Evolutionary conservation across 2,329 filamentous ascomycete genomes (phyloP).

Genomic region (Chaetothyriales sp.): DNA sequence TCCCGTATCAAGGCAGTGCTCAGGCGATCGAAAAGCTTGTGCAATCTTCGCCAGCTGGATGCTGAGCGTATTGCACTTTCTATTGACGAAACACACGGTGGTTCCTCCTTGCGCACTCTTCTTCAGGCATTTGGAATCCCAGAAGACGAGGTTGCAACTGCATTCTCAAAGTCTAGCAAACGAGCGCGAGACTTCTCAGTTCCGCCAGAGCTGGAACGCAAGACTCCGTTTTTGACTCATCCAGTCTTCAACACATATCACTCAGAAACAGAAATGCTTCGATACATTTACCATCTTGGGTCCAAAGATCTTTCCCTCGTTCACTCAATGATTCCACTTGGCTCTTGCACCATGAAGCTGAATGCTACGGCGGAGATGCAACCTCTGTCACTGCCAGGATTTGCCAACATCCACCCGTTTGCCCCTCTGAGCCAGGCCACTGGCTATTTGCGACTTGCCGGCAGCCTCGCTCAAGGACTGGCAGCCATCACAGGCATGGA

Average conservation of each 20-base stretch:
- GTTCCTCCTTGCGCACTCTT: constrained; percentile 17
- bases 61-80: constrained; percentile 54
- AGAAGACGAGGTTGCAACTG: constrained; percentile 21
- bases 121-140: constrained; percentile 23
- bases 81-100: constrained; percentile 51
- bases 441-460: constrained; percentile 57
- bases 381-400: constrained; percentile 61
- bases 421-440: constrained; percentile 46
- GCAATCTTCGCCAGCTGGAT: constrained; percentile 48
- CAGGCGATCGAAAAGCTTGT: constrained; percentile 24
- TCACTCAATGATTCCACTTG: constrained; percentile 94
- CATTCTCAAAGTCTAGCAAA: background rate
- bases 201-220: constrained; percentile 44
- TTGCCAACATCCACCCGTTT: constrained; percentile 70
- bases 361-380: constrained; percentile 91
- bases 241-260: constrained; percentile 91
- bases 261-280: constrained; percentile 83
- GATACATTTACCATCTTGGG: constrained; percentile 84
- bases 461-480: constrained; percentile 59
- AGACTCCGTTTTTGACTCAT: constrained; percentile 65
- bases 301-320: constrained; percentile 88
- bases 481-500: constrained; percentile 78
- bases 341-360: constrained; percentile 97
- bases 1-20: constrained; percentile 26
- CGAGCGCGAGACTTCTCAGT: constrained; percentile 25